A percentile compares a stretch with the other conserved stretches of the same genome.
These are phyloP conservation scores for Meyerozyma guilliermondii DNA, from an alignment of 1,139 yeast species.

Conservation along the genomic window DNA sequence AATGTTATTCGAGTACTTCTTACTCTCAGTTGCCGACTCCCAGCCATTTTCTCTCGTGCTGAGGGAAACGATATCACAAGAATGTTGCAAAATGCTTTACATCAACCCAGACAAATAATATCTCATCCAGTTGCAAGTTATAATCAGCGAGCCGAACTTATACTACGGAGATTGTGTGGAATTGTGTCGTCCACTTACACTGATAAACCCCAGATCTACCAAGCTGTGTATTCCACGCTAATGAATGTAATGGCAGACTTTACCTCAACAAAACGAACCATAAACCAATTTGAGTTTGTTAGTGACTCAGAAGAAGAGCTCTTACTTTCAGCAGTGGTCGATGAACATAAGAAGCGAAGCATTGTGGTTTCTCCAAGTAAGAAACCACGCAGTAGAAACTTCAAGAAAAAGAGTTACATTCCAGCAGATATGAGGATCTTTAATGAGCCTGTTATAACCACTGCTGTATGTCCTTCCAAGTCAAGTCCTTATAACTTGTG, in stretches of 20 bases:
- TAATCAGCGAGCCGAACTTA: background rate
- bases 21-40: conserved; percentile 26
- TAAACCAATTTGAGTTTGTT: conserved; percentile 10
- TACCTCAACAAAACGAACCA: background rate
- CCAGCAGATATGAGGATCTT: conserved; percentile 18
- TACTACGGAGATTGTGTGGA: background rate
- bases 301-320: conserved; percentile 26
- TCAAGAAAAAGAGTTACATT: conserved; percentile 8
- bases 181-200: background rate
- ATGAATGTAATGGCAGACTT: conserved; percentile 1
- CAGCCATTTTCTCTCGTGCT: conserved; percentile 19
- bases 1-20: conserved; percentile 24
- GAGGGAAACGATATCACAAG: conserved; percentile 1
- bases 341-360: conserved; percentile 12
- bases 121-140: background rate
- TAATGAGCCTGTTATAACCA: conserved; percentile 26
- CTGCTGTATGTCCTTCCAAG: conserved; percentile 17
- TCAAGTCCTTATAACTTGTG: conserved; percentile 22
- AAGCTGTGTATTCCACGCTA: background rate
- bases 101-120: background rate
- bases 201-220: background rate
- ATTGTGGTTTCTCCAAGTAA: conserved; percentile 3
- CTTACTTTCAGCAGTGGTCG: conserved; percentile 6
- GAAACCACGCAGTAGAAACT: conserved; percentile 9
- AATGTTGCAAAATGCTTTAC: background rate